A percentile compares a stretch with the other conserved stretches of the same genome.
These are phyloP conservation scores for Rhododendron ovatum DNA, from an alignment of 148 eudicot genomes.

Conservation along the genomic window DNA sequence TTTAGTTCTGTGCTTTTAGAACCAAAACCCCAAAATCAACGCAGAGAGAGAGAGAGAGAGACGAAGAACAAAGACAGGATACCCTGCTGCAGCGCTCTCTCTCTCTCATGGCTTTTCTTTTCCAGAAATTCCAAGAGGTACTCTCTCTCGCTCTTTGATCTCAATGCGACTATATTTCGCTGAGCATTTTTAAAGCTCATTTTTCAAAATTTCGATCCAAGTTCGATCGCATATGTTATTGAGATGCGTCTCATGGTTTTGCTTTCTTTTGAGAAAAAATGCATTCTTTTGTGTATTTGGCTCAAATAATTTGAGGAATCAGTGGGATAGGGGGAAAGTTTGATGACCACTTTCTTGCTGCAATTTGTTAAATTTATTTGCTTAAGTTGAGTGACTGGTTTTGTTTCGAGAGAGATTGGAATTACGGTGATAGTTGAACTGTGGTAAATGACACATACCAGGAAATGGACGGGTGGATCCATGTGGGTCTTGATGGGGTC, in stretches of 20 bases:
- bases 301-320: background rate
- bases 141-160: background rate
- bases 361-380: too few relatives aligned
- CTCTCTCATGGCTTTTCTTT: constrained; percentile 47
- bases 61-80: background rate
- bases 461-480: background rate
- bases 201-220: background rate
- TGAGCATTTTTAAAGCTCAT: background rate
- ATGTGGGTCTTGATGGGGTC: background rate
- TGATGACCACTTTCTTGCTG: background rate
- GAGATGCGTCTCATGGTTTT: background rate
- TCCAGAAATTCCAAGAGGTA: constrained; percentile 76
- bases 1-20: background rate
- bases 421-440: background rate
- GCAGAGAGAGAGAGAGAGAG: background rate
- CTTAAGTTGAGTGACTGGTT: background rate
- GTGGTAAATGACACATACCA: background rate
- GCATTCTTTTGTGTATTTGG: background rate
- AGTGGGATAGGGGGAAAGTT: background rate
- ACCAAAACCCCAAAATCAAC: background rate
- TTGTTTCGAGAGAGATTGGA: background rate
- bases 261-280: background rate
- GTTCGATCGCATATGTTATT: background rate
- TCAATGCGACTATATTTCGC: background rate
- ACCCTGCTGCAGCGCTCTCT: background rate